phyloP scores from a whole-genome alignment of 257 asterid species.

The Linderniella brevidens region DNA sequence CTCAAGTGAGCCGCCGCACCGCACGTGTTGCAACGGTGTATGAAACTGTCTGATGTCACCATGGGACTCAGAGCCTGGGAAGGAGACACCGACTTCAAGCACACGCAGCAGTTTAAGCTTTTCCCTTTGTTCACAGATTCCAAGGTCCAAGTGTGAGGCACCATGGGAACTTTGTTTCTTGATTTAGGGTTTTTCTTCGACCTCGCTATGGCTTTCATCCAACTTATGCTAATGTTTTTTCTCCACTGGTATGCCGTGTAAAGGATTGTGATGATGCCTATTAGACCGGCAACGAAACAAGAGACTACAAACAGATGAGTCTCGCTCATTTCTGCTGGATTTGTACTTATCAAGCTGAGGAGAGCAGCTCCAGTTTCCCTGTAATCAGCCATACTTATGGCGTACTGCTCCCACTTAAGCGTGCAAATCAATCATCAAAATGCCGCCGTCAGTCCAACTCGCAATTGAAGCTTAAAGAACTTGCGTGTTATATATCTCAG shows the following conservation, averaged over 20 bases:
- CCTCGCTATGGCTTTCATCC: slow-evolving; percentile 97
- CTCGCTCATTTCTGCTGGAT: slow-evolving; percentile 66
- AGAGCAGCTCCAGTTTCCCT: slow-evolving; percentile 47
- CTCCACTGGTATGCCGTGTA: slow-evolving; percentile 93
- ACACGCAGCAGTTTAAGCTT: slow-evolving; percentile 75
- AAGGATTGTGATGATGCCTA: slow-evolving; percentile 66
- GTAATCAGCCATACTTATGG: slow-evolving; percentile 45
- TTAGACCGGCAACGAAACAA: slow-evolving; percentile 55
- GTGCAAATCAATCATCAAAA: too few relatives aligned
- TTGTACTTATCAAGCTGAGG: slow-evolving; percentile 55
- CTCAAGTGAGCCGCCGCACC: slow-evolving; percentile 85
- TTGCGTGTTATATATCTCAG: too few relatives aligned
- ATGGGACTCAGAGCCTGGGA: slow-evolving; percentile 54
- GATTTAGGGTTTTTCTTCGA: slow-evolving; percentile 88
- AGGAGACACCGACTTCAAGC: slow-evolving; percentile 63
- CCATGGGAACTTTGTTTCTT: slow-evolving; percentile 48
- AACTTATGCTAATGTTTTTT: slow-evolving; percentile 64
- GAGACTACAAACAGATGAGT: slow-evolving; percentile 52
- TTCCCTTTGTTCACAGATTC: slow-evolving; percentile 79
- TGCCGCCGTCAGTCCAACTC: too few relatives aligned
- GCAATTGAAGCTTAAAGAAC: too few relatives aligned
- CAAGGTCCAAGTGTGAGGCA: slow-evolving; percentile 71
- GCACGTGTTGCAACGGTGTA: slow-evolving; percentile 64
- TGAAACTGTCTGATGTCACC: slow-evolving; percentile 54
- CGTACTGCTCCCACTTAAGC: too few relatives aligned